A percentile compares a stretch with the other conserved stretches of the same genome.
Conservation (phyloP, 2,329 filamentous ascomycete species). For the Calonectria crousiana region DNA sequence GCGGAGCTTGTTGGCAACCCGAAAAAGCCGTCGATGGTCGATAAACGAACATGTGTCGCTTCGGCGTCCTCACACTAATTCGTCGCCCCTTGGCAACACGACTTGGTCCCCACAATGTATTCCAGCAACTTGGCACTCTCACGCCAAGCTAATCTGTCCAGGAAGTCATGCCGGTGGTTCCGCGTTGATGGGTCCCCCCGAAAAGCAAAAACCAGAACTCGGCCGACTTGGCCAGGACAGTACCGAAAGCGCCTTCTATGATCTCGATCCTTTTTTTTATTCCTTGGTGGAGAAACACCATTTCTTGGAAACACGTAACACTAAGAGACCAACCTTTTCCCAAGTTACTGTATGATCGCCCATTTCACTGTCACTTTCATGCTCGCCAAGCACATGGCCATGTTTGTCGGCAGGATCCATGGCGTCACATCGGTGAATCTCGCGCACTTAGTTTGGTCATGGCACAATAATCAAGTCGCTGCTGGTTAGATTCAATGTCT, state of each 20-base stretch:
- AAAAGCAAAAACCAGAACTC: constrained; percentile 21
- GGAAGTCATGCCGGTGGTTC: constrained; percentile 34
- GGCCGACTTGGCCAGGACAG: neutral
- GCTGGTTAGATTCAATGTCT: constrained; percentile 29
- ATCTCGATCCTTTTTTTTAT: constrained; percentile 39
- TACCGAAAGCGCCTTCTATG: constrained; percentile 11
- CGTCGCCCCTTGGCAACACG: neutral
- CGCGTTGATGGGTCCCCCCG: constrained; percentile 36
- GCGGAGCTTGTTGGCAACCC: neutral
- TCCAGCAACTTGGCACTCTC: constrained; percentile 31
- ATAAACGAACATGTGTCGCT: neutral
- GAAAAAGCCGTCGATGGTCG: neutral
- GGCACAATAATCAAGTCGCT: constrained; percentile 30
- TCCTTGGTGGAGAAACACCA: constrained; percentile 13
- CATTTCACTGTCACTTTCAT: constrained; percentile 20
- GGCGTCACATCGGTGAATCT: constrained; percentile 32
- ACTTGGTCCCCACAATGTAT: constrained; percentile 35
- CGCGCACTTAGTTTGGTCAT: constrained; percentile 29
- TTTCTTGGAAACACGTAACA: constrained; percentile 27
- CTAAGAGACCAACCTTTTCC: constrained; percentile 16
- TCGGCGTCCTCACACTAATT: neutral
- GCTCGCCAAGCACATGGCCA: constrained; percentile 20
- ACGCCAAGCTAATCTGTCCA: constrained; percentile 17
- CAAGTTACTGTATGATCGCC: constrained; percentile 10
- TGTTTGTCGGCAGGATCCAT: constrained; percentile 24